Percentiles rank a stretch among this genome's conserved stretches.
Evolutionary conservation across 306 rosid genomes (phyloP).

Genomic region (Prunus mira): DNA sequence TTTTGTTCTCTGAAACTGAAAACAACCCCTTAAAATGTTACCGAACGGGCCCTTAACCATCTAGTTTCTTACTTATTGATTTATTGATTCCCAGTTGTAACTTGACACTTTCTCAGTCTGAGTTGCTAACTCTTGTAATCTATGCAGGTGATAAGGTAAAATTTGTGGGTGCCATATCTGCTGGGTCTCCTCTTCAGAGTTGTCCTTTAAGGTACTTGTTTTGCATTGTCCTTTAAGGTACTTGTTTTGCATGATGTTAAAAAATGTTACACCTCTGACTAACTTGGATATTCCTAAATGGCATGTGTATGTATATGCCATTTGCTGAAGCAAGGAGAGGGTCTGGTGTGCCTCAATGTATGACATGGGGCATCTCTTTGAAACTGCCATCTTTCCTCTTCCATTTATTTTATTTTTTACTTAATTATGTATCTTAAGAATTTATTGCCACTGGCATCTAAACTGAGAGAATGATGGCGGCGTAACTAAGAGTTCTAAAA

Average conservation of each 20-base stretch:
- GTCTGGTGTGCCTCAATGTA: neutral
- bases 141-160: constrained; percentile 87
- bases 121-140: constrained; percentile 10
- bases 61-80: neutral
- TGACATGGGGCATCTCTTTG: neutral
- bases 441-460: neutral
- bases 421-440: neutral
- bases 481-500: neutral
- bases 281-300: neutral
- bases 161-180: constrained; percentile 64
- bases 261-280: neutral
- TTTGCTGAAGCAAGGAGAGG: neutral
- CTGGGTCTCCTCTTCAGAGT: constrained; percentile 39
- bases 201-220: constrained; percentile 58
- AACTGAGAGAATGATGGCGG: neutral
- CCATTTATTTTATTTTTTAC: neutral
- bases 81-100: neutral
- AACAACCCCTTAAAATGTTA: too few species aligned
- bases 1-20: too few species aligned
- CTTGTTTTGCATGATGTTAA: neutral
- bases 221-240: constrained; percentile 58
- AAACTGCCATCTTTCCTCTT: neutral
- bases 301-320: neutral
- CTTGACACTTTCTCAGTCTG: neutral
- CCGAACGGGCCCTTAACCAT: neutral